Conservation (phyloP, 2,329 filamentous ascomycete genomes). For the Pseudocercospora eumusae region DNA sequence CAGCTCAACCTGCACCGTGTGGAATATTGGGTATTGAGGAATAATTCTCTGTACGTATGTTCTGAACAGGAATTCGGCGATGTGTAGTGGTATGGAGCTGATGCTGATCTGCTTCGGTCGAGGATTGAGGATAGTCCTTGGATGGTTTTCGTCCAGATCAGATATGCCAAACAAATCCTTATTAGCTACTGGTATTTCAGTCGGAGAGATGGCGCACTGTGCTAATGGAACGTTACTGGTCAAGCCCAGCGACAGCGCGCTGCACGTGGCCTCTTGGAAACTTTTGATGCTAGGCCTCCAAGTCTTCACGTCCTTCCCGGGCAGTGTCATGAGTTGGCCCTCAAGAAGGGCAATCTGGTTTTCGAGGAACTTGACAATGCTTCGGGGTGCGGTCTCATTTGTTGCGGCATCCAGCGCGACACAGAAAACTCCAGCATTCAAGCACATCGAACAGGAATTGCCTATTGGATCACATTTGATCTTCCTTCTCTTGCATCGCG, state of each 20-base stretch:
- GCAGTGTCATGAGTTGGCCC: background rate
- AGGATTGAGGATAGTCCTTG: constrained; percentile 2
- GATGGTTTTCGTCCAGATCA: constrained; percentile 7
- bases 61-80: constrained; percentile 8
- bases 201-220: constrained; percentile 6
- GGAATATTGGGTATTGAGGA: constrained; percentile 13
- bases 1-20: constrained; percentile 4
- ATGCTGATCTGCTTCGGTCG: background rate
- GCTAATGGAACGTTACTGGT: background rate
- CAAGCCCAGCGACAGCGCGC: background rate
- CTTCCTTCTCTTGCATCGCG: constrained; percentile 5
- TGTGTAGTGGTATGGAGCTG: background rate
- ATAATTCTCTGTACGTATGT: constrained; percentile 10
- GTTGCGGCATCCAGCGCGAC: constrained; percentile 1
- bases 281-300: background rate
- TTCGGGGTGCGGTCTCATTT: constrained; percentile 3
- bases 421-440: constrained; percentile 5
- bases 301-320: background rate
- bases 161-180: background rate
- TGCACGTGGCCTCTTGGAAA: background rate
- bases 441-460: constrained; percentile 1
- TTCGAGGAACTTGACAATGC: background rate
- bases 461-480: constrained; percentile 2
- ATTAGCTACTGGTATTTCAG: constrained; percentile 2
- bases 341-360: constrained; percentile 1